Evolutionary conservation across 306 rosid species (phyloP), one percentile per base, ranked within the genome.

Genomic region (Abrus precatorius): DNA sequence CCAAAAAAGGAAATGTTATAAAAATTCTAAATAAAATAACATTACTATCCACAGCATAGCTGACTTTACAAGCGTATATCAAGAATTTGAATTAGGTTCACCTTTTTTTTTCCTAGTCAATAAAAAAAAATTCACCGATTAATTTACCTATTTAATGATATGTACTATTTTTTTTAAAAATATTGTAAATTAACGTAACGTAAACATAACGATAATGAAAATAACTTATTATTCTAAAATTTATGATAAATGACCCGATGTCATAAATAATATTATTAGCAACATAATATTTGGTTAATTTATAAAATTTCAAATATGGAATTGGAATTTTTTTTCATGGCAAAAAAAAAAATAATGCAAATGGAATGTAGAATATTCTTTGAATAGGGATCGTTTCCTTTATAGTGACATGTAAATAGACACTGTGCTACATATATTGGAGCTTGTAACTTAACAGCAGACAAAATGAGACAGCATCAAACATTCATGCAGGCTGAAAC

Each of bases 401-500:
- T 56, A 5, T 40, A 77, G 75, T 33, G 48, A 29, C 49, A 56
- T 69, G 52, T 11, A 36, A 57, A 33, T 10, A 60, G 45, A 27
- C 60, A 79, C 28, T 28, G 28, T 50, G 36, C 5, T 34, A 45
- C 2, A 38, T 76, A 70, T 11, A n/a, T 13, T 34, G 49, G 41
- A 60, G 30, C 3, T 33, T 63, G 57, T 53, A 41, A 47, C 41
- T 13, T 40, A 52, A 72, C 71, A 78, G 57, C 84, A 78, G 87
- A 49, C 82, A 76, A 52, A 76, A 83, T 43, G 82, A 77, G 86
- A 83, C 82, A 77, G 79, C 82, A 83, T 80, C 74, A 59, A 79
- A 84, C 76, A 40, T 79, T 68, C 60, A 40, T 79, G 73, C 60
- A 78, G 82, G 30, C 9, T 36, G 47, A 77, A 54, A 72, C 70